Conservation (phyloP, 495 filamentous ascomycete genomes). For the Melanomma pulvis-pyrius region DNA sequence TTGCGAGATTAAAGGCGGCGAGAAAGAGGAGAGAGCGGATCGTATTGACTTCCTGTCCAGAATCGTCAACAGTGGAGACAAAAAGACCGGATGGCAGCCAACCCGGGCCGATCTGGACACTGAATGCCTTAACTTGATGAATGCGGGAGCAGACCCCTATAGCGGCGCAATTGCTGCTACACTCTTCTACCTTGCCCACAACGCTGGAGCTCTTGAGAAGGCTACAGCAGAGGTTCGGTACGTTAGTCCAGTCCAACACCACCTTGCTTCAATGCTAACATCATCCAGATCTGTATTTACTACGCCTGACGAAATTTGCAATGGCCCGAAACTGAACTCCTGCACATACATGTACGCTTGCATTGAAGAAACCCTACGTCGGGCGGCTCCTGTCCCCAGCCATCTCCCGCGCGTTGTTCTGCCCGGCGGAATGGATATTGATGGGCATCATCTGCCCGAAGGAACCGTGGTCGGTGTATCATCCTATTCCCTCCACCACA, state of each 20-base stretch:
- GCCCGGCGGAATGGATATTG: constrained; percentile 59
- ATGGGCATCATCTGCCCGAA: constrained; percentile 54
- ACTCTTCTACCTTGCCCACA: constrained; percentile 65
- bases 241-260: constrained; percentile 23
- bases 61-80: constrained; percentile 37
- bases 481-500: constrained; percentile 34
- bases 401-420: constrained; percentile 64
- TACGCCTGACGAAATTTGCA: constrained; percentile 52
- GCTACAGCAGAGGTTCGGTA: constrained; percentile 57
- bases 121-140: constrained; percentile 42
- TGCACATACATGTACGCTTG: constrained; percentile 61
- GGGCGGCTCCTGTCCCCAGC: constrained; percentile 64
- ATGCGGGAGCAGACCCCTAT: constrained; percentile 41
- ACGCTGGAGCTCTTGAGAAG: constrained; percentile 48
- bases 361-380: constrained; percentile 67
- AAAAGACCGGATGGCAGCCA: constrained; percentile 40
- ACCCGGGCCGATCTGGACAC: constrained; percentile 36
- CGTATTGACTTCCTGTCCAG: constrained; percentile 39
- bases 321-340: constrained; percentile 47
- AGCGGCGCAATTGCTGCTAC: constrained; percentile 53
- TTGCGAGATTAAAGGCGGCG: not conserved
- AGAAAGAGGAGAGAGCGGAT: not conserved
- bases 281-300: constrained; percentile 46
- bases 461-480: constrained; percentile 46
- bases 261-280: not conserved